A percentile compares a stretch with the other conserved stretches of the same genome.
Conservation (phyloP, 2,329 filamentous ascomycete genomes). For the Botryotinia globosa region DNA sequence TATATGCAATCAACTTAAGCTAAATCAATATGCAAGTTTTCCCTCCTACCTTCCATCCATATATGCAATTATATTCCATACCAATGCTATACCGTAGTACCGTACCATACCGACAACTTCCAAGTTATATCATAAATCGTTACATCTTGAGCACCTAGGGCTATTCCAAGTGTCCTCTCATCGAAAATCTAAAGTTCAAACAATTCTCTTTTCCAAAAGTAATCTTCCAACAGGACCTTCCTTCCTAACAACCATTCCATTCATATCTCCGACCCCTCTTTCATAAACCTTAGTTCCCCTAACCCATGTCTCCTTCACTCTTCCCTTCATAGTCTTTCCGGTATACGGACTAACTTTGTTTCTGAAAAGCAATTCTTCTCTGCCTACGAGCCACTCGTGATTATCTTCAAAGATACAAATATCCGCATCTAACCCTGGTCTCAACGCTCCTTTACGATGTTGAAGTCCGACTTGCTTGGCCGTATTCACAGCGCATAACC, state of each 20-base stretch:
- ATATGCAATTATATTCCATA: slow-evolving; percentile 3
- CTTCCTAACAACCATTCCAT: slow-evolving; percentile 49
- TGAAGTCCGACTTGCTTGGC: slow-evolving; percentile 83
- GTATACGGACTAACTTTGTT: slow-evolving; percentile 40
- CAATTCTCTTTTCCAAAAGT: slow-evolving; percentile 46
- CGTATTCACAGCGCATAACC: slow-evolving; percentile 82
- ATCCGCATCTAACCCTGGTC: slow-evolving; percentile 82
- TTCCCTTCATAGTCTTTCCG: slow-evolving; percentile 65
- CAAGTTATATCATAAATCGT: not conserved
- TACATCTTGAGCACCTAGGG: not conserved
- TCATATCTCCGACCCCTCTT: slow-evolving; percentile 26
- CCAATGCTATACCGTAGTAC: not conserved
- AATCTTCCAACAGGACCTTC: slow-evolving; percentile 46
- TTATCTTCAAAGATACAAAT: slow-evolving; percentile 88
- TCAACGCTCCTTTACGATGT: slow-evolving; percentile 76
- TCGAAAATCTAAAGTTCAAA: slow-evolving; percentile 8
- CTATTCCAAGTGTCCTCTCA: not conserved
- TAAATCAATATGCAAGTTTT: not conserved
- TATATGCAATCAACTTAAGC: not conserved
- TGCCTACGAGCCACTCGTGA: slow-evolving; percentile 70
- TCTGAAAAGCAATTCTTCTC: slow-evolving; percentile 74
- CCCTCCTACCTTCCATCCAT: not conserved
- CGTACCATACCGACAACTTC: not conserved
- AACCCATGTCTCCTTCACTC: slow-evolving; percentile 39
- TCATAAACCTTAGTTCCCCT: slow-evolving; percentile 37